Evolutionary conservation across 805 yeast genomes (phyloP).

Genomic region (Spathaspora gorwiae): DNA sequence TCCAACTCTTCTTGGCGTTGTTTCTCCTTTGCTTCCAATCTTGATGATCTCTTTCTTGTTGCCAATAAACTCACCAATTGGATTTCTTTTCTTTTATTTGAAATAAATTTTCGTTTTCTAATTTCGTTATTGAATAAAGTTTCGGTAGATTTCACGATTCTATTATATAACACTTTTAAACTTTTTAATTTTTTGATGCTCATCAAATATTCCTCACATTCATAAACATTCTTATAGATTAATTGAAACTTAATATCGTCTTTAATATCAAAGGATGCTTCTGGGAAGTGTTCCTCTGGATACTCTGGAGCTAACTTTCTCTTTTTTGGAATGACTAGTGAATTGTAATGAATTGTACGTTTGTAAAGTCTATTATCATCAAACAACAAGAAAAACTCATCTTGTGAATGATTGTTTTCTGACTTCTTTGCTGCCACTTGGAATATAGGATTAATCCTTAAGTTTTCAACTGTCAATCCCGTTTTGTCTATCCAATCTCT

Average conservation of each 20-base stretch:
- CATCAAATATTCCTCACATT: slow-evolving; percentile 19
- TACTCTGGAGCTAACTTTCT: slow-evolving; percentile 28
- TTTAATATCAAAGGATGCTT: slow-evolving; percentile 27
- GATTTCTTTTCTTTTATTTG: slow-evolving; percentile 56
- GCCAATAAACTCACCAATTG: slow-evolving; percentile 61
- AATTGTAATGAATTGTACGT: slow-evolving; percentile 21
- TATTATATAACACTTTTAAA: slow-evolving; percentile 14
- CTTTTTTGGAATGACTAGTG: slow-evolving; percentile 30
- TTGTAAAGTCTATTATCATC: slow-evolving; percentile 53
- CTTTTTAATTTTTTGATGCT: slow-evolving; percentile 24
- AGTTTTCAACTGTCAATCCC: slow-evolving; percentile 17
- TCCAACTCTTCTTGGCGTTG: slow-evolving; percentile 51
- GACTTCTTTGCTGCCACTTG: slow-evolving; percentile 2
- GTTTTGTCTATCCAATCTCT: slow-evolving; percentile 44
- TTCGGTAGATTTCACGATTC: slow-evolving; percentile 13
- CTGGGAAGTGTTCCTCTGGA: slow-evolving; percentile 25
- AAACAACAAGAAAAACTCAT: slow-evolving; percentile 36
- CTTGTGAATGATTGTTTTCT: slow-evolving; percentile 7
- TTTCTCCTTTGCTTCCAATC: slow-evolving; percentile 61
- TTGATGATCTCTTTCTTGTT: slow-evolving; percentile 68
- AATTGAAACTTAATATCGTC: slow-evolving; percentile 25
- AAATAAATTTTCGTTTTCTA: slow-evolving; percentile 48
- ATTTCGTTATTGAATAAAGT: slow-evolving; percentile 38
- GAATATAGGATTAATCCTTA: slow-evolving; percentile 17
- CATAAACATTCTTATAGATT: slow-evolving; percentile 26